Base-by-base conservation (phyloP, 2,329 filamentous ascomycete genomes). In the Bipolaris gigantea region DNA sequence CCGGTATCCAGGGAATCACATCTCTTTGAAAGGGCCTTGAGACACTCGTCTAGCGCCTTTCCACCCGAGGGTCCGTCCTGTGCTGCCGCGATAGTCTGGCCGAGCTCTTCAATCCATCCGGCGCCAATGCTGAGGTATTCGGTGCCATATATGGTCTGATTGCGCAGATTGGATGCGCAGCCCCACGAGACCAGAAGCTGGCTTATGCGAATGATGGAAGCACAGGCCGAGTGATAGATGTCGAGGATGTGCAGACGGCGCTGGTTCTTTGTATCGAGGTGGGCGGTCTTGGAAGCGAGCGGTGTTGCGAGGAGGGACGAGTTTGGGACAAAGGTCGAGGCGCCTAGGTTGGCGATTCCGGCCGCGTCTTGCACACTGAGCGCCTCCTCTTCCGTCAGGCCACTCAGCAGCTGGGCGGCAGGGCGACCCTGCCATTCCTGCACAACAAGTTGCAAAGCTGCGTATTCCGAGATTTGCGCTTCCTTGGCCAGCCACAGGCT, bases 391-490 rank as follows among this genome's bases (percentile, higher is more conserved):
- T 87, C 86, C 0, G 90, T 91, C 52, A 93, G 84, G 1, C 86
- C 85, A 13, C 83, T 83, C 38, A 86, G 80, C 1, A 97, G 82
- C 64, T 92, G 87, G 41, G 81, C 81, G n/a, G 85, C 81, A n/a
- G 91, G 80, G 33, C 91, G 85, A 60, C 83, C 84, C 75, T 97
- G 93, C 80, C 89, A 89, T 80, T 97, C 94, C 41, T 94, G 77
- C 6, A 95, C 79, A 2, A 87, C 87, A 39, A 96, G 81, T 55
- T 94, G 85, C 66, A 99, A 79, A 23, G 93, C 92, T 11, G 88
- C 85, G 39, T 94, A 79, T 72, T 97, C 87, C 73, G 94, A 91
- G 61, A 97, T 85, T 40, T 84, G 81, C 46, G 87, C 85, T 67
- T 88, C 85, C 65, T 88, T 85, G 74, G 90, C 92, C 58, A 99